Evolutionary conservation across 2,329 filamentous ascomycete genomes (phyloP).

Genomic region (Stemphylium vesicarium): DNA sequence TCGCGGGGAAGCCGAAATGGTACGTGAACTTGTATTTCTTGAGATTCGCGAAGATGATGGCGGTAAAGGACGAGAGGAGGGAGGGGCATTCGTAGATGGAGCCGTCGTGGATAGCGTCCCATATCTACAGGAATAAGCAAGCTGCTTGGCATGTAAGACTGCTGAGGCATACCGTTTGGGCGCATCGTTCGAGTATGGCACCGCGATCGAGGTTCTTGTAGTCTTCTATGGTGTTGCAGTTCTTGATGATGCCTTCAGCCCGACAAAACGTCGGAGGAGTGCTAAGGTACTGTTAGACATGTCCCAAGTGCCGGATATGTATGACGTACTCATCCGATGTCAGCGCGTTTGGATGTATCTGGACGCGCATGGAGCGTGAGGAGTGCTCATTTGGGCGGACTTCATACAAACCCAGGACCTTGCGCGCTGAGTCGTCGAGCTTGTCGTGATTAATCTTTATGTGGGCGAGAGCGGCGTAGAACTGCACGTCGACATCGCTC

Average conservation of each 20-base stretch:
- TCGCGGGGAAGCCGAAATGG: slow-evolving; percentile 93
- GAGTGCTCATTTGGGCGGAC: slow-evolving; percentile 73
- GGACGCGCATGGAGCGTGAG: slow-evolving; percentile 83
- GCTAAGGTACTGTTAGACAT: slow-evolving; percentile 27
- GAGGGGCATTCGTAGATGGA: slow-evolving; percentile 96
- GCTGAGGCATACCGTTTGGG: slow-evolving; percentile 68
- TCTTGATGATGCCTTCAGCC: slow-evolving; percentile 92
- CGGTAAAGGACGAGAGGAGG: slow-evolving; percentile 83
- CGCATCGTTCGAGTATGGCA: slow-evolving; percentile 78
- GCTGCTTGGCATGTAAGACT: neutral
- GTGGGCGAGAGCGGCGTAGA: slow-evolving; percentile 90
- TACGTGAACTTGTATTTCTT: slow-evolving; percentile 99
- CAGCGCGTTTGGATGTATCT: slow-evolving; percentile 85
- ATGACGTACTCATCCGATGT: slow-evolving; percentile 77
- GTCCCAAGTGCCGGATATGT: neutral
- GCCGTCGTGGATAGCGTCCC: slow-evolving; percentile 96
- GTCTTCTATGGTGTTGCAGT: slow-evolving; percentile 94
- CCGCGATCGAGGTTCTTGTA: slow-evolving; percentile 84
- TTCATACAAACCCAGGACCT: slow-evolving; percentile 87
- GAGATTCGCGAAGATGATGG: slow-evolving; percentile 91
- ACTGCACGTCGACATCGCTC: slow-evolving; percentile 93
- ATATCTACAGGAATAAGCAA: slow-evolving; percentile 66
- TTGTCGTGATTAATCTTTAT: slow-evolving; percentile 97
- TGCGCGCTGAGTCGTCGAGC: slow-evolving; percentile 89
- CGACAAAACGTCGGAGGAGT: slow-evolving; percentile 64